Percentiles rank a stretch among this genome's conserved stretches.
These are phyloP conservation scores for Elasticomyces elasticus DNA, from an alignment of 495 filamentous ascomycete species.

Conservation along the genomic window DNA sequence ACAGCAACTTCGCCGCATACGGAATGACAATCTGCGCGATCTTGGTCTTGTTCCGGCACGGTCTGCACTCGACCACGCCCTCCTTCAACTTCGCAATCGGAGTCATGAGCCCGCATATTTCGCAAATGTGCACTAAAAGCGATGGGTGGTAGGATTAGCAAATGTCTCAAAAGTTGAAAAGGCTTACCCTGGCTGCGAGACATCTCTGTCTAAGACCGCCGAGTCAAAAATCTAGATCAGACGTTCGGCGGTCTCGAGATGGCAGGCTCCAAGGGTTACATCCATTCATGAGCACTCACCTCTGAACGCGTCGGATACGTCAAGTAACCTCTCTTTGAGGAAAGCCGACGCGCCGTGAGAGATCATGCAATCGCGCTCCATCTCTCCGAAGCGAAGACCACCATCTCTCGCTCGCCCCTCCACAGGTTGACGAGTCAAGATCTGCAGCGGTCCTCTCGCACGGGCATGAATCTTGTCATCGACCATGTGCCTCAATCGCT, in stretches of 20 bases:
- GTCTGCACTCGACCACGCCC: constrained; percentile 87
- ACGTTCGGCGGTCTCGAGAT: no score
- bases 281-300: no score
- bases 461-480: constrained; percentile 99
- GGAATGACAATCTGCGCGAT: constrained; percentile 97
- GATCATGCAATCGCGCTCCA: constrained; percentile 99
- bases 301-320: constrained; percentile 94
- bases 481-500: constrained; percentile 97
- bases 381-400: constrained; percentile 98
- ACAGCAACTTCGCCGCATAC: constrained; percentile 94
- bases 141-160: no score
- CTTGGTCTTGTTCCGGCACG: constrained; percentile 96
- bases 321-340: constrained; percentile 93
- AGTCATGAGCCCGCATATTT: constrained; percentile 98
- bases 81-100: constrained; percentile 96
- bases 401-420: constrained; percentile 96
- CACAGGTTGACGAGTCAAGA: constrained; percentile 94
- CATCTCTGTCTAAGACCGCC: no score
- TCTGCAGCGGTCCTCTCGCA: constrained; percentile 90
- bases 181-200: no score
- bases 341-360: constrained; percentile 93
- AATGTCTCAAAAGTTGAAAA: no score
- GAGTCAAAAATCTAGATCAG: no score
- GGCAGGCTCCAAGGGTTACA: no score
- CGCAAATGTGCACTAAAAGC: constrained; percentile 98